Base-by-base conservation (phyloP, 2,329 filamentous ascomycete species). In the Ambrosiella cleistominuta region DNA sequence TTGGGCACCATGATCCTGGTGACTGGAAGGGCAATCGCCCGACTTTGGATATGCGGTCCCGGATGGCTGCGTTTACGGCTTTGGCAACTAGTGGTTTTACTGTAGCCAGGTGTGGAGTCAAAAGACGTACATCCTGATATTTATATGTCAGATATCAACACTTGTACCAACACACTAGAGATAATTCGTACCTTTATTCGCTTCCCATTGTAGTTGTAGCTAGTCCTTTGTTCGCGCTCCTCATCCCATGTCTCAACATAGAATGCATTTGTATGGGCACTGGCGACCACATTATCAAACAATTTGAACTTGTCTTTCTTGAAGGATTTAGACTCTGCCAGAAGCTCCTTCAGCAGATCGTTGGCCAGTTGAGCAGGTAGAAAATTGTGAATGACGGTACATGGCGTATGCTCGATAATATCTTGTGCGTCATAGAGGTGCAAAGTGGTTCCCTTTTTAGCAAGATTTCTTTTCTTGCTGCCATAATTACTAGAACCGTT, bases 311-410 rank as follows among this genome's bases (percentile, higher is more conserved):
- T 82, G 27, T 80, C 78, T 62, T 77, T 80, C 54, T 82, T 74
- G 66, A 89, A 95, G 0, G 83, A 79, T 19, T 78, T 72, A 0
- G 85, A 77, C 69, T 96, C 88, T 1, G 76, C 70, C 0, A 96
- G 70, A 42, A 97, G 75, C 67, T 97, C 90, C 38, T 70, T 68
- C 0, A 97, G 73, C 11, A 98, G 74, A 0, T 76, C 74, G 62
- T 88, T 84, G 44, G 93, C 91, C 60, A 86, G 75, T 1, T 82
- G 74, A 0, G 75, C 37, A 0, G 88, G 82, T 0, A 98, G 74
- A 64, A 97, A 96, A 65, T 95, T 93, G 69, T 95, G 89, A 58
- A 96, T 82, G 63, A 97, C 86, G 9, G 87, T 90, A 70, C 90
- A 96, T 1, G 93, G 89, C 0, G 91, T 95, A 66, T 95, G 79